phyloP scores from a whole-genome alignment of 148 eudicot species.

The Nepenthes mirabilis region DNA sequence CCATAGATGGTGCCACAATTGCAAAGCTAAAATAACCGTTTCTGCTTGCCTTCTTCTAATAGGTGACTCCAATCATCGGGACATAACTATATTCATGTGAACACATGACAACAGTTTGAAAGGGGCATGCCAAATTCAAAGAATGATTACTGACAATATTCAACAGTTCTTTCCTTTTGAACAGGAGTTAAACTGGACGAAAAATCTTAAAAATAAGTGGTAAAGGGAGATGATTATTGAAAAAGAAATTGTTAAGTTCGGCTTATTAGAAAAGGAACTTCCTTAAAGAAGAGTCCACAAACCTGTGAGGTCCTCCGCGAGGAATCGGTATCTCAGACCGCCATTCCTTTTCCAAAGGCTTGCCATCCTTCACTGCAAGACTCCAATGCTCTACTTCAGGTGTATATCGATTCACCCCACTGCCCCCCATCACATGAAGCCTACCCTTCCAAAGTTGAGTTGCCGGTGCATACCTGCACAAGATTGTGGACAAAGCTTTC shows the following conservation, averaged over 20 bases:
- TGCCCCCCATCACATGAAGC: slow-evolving; percentile 99
- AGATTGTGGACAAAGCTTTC: background rate
- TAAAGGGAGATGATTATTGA: background rate
- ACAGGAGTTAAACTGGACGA: too few species aligned
- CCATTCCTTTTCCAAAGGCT: slow-evolving; percentile 85
- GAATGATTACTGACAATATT: too few species aligned
- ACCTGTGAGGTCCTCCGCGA: slow-evolving; percentile 99
- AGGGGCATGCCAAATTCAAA: too few species aligned
- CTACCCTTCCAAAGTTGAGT: slow-evolving; percentile 97
- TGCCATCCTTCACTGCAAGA: slow-evolving; percentile 88
- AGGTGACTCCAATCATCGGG: too few species aligned
- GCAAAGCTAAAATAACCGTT: too few species aligned
- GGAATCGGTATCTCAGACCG: slow-evolving; percentile 85
- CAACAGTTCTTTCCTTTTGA: too few species aligned
- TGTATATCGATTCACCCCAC: slow-evolving; percentile 73
- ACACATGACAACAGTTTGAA: too few species aligned
- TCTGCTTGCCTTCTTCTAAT: too few species aligned
- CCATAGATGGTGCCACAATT: too few species aligned
- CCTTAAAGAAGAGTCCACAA: slow-evolving; percentile 4
- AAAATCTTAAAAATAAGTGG: background rate
- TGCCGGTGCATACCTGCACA: slow-evolving; percentile 93
- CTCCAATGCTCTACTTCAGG: slow-evolving; percentile 95
- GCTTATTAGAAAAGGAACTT: background rate
- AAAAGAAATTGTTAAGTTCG: background rate
- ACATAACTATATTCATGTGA: too few species aligned